Conservation (phyloP, 495 filamentous ascomycete species). For the Parathielavia appendiculata region DNA sequence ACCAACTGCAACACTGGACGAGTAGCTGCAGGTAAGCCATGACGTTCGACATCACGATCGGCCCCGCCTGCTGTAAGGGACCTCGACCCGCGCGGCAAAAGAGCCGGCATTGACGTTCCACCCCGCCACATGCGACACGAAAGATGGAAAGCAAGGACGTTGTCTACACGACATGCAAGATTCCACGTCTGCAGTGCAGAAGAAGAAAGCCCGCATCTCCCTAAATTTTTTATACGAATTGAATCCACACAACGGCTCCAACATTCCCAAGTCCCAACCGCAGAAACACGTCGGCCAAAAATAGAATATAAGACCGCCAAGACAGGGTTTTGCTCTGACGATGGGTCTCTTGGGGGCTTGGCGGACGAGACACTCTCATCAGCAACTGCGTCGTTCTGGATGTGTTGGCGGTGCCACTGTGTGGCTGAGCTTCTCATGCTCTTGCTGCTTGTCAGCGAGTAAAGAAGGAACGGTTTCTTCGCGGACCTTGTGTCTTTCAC, state of each 20-base stretch:
- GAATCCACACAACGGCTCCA: not conserved
- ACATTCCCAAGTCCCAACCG: not conserved
- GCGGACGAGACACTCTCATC: not conserved
- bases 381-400: not conserved
- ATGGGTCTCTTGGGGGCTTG: not conserved
- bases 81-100: slow-evolving; percentile 6
- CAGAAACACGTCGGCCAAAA: not conserved
- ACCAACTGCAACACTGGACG: not conserved
- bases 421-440: not conserved
- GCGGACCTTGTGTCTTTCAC: no score
- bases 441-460: no score
- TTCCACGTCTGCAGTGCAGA: not conserved
- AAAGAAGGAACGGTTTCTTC: no score
- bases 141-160: not conserved
- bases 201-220: not conserved
- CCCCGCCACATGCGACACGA: slow-evolving; percentile 3
- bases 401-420: not conserved
- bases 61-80: not conserved
- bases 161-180: not conserved
- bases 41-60: not conserved
- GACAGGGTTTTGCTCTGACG: not conserved
- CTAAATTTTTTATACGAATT: not conserved
- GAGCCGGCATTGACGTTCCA: slow-evolving; percentile 5
- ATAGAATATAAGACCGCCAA: not conserved
- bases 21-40: not conserved